Evolutionary conservation across 495 filamentous ascomycete genomes (phyloP).

Genomic region (Hypoxylon intermedium): DNA sequence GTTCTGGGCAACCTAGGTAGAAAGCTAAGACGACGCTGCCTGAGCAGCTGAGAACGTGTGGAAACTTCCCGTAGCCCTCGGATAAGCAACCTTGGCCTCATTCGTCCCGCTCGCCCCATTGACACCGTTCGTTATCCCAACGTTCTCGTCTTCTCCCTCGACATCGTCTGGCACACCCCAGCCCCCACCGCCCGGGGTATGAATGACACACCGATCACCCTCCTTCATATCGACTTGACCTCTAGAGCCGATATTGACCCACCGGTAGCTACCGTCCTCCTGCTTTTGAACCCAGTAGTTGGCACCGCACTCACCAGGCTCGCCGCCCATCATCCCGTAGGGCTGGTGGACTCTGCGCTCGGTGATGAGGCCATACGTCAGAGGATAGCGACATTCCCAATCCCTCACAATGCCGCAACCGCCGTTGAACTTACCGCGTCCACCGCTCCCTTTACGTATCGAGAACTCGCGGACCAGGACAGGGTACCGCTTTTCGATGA

Average conservation of each 20-base stretch:
- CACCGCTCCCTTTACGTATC: constrained; percentile 71
- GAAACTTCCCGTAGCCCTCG: constrained; percentile 28
- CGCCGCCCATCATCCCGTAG: constrained; percentile 88
- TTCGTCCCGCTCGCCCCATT: constrained; percentile 11
- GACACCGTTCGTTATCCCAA: constrained; percentile 2
- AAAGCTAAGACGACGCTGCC: constrained; percentile 12
- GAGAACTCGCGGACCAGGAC: constrained; percentile 85
- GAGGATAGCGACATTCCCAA: constrained; percentile 88
- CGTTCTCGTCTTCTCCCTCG: neutral
- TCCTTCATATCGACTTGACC: constrained; percentile 86
- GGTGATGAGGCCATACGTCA: constrained; percentile 74
- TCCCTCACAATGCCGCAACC: constrained; percentile 91
- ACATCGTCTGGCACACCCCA: constrained; percentile 59
- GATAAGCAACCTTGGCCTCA: constrained; percentile 15
- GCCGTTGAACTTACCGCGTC: constrained; percentile 74
- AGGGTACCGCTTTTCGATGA: constrained; percentile 92
- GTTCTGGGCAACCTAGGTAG: no score
- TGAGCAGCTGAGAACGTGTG: constrained; percentile 22
- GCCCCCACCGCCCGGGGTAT: constrained; percentile 76
- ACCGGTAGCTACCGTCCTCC: constrained; percentile 56
- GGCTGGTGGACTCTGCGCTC: constrained; percentile 86
- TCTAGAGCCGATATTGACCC: constrained; percentile 87
- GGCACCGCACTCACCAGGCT: constrained; percentile 75
- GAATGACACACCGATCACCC: constrained; percentile 81
- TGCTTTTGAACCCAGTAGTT: constrained; percentile 77